These are phyloP conservation scores for Fusarium sp. DNA, from an alignment of 2,329 filamentous ascomycete species.

Conservation along the genomic window DNA sequence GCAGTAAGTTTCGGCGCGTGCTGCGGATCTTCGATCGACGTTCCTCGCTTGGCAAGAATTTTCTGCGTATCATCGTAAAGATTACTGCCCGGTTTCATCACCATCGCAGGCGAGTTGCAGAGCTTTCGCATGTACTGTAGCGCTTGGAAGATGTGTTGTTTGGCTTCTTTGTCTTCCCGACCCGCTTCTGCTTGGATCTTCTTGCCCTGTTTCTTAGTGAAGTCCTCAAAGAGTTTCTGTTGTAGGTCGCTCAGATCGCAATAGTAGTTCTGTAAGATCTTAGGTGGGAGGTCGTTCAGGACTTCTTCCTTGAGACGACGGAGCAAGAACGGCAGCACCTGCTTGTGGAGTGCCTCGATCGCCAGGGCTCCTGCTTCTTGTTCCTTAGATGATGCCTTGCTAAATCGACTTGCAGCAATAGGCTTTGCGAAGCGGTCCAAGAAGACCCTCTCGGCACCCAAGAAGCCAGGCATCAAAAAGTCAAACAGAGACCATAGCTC, in stretches of 20 bases:
- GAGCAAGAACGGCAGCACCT: slow-evolving; percentile 95
- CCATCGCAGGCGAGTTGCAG: slow-evolving; percentile 95
- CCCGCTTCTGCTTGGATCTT: slow-evolving; percentile 86
- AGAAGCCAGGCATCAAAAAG: slow-evolving; percentile 98
- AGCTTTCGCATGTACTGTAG: slow-evolving; percentile 99
- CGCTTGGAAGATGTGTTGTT: slow-evolving; percentile 99
- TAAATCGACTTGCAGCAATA: slow-evolving; percentile 92
- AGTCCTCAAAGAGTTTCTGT: slow-evolving; percentile 95
- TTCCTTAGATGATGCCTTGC: slow-evolving; percentile 97
- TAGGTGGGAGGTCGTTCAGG: slow-evolving; percentile 93
- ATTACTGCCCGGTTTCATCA: slow-evolving; percentile 93
- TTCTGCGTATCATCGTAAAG: slow-evolving; percentile 90
- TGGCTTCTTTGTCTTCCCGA: slow-evolving; percentile 89
- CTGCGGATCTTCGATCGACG: slow-evolving; percentile 82
- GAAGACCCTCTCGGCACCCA: slow-evolving; percentile 96
- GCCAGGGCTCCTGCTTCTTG: slow-evolving; percentile 96
- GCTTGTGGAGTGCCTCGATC: slow-evolving; percentile 98
- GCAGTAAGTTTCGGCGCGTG: slow-evolving; percentile 96
- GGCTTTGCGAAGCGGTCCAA: slow-evolving; percentile 94
- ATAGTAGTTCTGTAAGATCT: slow-evolving; percentile 99
- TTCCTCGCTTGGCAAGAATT: slow-evolving; percentile 81
- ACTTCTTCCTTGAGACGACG: slow-evolving; percentile 98
- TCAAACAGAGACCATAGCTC: slow-evolving; percentile 99
- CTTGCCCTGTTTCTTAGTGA: slow-evolving; percentile 92
- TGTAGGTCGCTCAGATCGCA: slow-evolving; percentile 97